Evolutionary conservation across 192 early-diverging fungal genomes (phyloP), one percentile per base, ranked within the genome.

Genomic region (Rhizophagus prolifer): DNA sequence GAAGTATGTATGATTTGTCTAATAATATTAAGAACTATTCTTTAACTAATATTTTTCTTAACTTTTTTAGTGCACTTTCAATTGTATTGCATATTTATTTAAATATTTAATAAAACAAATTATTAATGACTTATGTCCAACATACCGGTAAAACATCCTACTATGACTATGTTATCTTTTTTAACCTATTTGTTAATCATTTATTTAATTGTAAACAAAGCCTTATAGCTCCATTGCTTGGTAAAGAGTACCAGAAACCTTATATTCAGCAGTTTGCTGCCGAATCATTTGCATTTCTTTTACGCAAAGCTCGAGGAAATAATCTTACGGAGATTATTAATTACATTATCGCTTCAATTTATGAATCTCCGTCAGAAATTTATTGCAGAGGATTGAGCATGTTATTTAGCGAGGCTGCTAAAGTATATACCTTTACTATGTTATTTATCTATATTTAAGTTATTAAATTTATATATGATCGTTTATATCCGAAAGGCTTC

Each of bases 221-320:
- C 41, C 85, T 95, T n/a, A 76, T 98, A 19, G 77, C 88, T 21
- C 92, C 91, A 4, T 81, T 94, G 21, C 85, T 99, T 13, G 88
- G 91, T 65, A 85, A 86, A 73, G 83, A 89, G 73, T 76, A 81
- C 61, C 87, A 92, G 79, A 92, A 92, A 62, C 82, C 86, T 46
- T 92, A 93, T 83, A 90, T 96, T 30, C 91, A 95, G 58, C 87
- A 90, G 58, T 99, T 99, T 80, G 89, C 94, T 1, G 94, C 95
- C 65, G 95, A 98, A 82, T 87, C 96, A 0, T 94, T 97, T 88
- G 91, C 95, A 19, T 97, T 92, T 77, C 86, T 98, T 64, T 82
- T 98, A 64, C 88, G 96, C 30, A 96, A 95, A 81, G 86, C 91
- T 14, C 85, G 87, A 10, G 88, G 81, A 36, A 84, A 90, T 23